phyloP scores from a whole-genome alignment of 75 land plant genomes.

The Azolla pinnata region DNA sequence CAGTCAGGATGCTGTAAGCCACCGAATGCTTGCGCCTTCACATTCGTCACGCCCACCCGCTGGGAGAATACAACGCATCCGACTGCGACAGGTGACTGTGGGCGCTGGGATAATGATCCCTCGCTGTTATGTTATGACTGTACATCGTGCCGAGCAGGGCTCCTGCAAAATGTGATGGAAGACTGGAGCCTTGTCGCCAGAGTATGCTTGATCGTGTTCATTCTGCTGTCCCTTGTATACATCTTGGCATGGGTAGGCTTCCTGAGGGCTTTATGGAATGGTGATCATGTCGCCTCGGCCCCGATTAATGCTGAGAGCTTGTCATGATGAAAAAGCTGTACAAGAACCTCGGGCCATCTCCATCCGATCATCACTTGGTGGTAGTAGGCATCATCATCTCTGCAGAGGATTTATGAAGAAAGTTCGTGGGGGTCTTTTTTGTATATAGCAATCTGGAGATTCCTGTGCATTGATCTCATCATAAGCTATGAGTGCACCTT shows the following conservation, averaged over 20 bases:
- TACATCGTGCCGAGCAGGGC: slow-evolving; percentile 42
- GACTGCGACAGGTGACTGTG: slow-evolving; percentile 31
- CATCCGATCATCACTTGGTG: no score
- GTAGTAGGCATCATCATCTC: no score
- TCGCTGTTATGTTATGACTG: slow-evolving; percentile 41
- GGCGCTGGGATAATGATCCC: slow-evolving; percentile 37
- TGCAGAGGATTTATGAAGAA: no score
- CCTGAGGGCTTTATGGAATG: neutral
- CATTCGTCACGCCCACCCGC: slow-evolving; percentile 22
- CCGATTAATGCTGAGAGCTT: no score
- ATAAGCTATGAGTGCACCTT: no score
- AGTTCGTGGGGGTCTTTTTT: no score
- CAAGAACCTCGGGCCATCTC: no score
- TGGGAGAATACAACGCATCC: slow-evolving; percentile 15
- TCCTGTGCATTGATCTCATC: no score
- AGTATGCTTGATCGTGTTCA: slow-evolving; percentile 16
- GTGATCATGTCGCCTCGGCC: no score
- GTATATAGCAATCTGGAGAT: no score
- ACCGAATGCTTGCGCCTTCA: slow-evolving; percentile 34
- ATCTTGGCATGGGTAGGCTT: slow-evolving; percentile 41
- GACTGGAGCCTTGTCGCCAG: slow-evolving; percentile 36
- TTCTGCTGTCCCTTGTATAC: slow-evolving; percentile 33
- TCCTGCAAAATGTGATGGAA: slow-evolving; percentile 26
- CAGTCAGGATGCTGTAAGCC: slow-evolving; percentile 78
- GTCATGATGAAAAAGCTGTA: no score